These are phyloP conservation scores for Thecaphora thlaspeos DNA, from an alignment of 1,284 basidiomycete genomes.

Conservation along the genomic window DNA sequence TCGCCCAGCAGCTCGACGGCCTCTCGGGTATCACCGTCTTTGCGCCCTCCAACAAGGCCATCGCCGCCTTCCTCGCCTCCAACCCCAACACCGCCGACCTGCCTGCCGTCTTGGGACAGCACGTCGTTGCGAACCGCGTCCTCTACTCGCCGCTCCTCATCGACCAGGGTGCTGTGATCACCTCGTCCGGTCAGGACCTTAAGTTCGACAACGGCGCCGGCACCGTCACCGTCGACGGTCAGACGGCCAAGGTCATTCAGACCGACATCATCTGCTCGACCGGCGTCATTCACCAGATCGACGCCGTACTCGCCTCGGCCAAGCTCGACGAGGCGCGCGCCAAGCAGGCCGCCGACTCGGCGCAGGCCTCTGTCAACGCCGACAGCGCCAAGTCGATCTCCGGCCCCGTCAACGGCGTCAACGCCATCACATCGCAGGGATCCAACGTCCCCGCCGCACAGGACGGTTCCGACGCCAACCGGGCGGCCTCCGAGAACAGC, in stretches of 20 bases:
- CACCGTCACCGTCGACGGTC: slow-evolving; percentile 33
- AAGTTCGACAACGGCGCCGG: slow-evolving; percentile 29
- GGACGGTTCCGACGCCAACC: slow-evolving; percentile 17
- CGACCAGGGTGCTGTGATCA: slow-evolving; percentile 38
- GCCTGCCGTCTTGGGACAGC: slow-evolving; percentile 31
- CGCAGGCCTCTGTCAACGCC: slow-evolving; percentile 13
- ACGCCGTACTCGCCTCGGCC: slow-evolving; percentile 36
- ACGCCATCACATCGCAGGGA: slow-evolving; percentile 36
- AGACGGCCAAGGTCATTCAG: slow-evolving; percentile 35
- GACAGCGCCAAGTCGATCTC: slow-evolving; percentile 13
- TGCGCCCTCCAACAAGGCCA: slow-evolving; percentile 35
- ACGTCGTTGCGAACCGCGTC: slow-evolving; percentile 36
- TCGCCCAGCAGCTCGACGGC: slow-evolving; percentile 21
- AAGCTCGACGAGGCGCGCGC: slow-evolving; percentile 30
- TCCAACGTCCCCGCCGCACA: slow-evolving; percentile 28
- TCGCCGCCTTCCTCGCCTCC: slow-evolving; percentile 16
- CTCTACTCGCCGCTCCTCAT: slow-evolving; percentile 39
- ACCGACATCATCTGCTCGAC: slow-evolving; percentile 38
- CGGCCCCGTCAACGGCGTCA: slow-evolving; percentile 29
- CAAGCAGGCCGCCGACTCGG: slow-evolving; percentile 33
- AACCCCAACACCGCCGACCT: slow-evolving; percentile 19
- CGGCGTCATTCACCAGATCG: slow-evolving; percentile 43
- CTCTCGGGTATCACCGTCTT: slow-evolving; percentile 42
- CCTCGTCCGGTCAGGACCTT: slow-evolving; percentile 37
- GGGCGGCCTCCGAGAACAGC: slow-evolving; percentile 21